Conservation (phyloP, 176 grass and related monocot species). For the Oryza punctata region DNA sequence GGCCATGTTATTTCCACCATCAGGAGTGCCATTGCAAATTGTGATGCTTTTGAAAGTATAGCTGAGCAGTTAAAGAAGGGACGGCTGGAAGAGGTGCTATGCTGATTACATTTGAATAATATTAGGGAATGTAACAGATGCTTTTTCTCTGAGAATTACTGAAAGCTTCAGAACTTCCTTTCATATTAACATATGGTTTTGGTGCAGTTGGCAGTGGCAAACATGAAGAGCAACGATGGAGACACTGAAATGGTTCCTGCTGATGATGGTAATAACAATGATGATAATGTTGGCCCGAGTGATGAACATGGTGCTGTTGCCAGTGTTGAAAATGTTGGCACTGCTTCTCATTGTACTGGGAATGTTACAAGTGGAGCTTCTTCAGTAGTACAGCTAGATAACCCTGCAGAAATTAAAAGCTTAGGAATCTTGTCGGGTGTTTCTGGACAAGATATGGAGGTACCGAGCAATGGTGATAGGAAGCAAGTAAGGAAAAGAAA, state of each 20-base stretch:
- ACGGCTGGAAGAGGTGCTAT: slow-evolving; percentile 59
- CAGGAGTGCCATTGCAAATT: slow-evolving; percentile 63
- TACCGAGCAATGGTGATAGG: slow-evolving; percentile 29
- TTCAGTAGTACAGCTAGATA: slow-evolving; percentile 39
- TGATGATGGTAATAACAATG: slow-evolving; percentile 43
- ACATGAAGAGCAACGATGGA: slow-evolving; percentile 14
- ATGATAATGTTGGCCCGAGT: slow-evolving; percentile 1
- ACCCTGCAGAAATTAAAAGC: slow-evolving; percentile 27
- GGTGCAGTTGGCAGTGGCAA: slow-evolving; percentile 40
- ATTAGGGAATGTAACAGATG: neutral
- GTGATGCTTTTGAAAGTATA: slow-evolving; percentile 69
- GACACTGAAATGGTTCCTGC: slow-evolving; percentile 48
- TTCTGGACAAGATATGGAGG: slow-evolving; percentile 33
- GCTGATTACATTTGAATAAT: slow-evolving; percentile 14
- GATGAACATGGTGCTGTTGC: slow-evolving; percentile 43
- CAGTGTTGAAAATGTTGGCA: slow-evolving; percentile 32
- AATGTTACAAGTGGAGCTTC: slow-evolving; percentile 29
- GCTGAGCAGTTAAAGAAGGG: slow-evolving; percentile 64
- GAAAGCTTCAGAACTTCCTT: neutral
- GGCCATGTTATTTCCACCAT: slow-evolving; percentile 56
- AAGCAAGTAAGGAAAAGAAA: slow-evolving; percentile 35
- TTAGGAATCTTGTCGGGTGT: slow-evolving; percentile 22
- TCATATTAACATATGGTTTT: slow-evolving; percentile 31
- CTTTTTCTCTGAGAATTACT: slow-evolving; percentile 28
- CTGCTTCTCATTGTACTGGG: slow-evolving; percentile 34